Conservation (phyloP, 495 filamentous ascomycete species). For the Pseudoneurospora amorphoporcata region DNA sequence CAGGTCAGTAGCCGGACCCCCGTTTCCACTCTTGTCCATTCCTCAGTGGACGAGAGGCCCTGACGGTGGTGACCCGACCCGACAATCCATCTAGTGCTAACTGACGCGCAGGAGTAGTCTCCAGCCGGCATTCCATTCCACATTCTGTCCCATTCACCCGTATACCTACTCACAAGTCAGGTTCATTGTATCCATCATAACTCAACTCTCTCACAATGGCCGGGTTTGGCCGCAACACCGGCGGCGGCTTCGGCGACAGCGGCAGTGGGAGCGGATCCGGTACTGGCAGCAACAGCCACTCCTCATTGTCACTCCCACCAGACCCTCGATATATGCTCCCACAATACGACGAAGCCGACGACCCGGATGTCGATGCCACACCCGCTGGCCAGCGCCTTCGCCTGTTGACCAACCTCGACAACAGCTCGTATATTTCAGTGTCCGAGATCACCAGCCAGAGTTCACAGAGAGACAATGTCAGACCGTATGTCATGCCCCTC, state of each 20-base stretch:
- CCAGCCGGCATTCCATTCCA: background rate
- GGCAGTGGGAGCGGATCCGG: background rate
- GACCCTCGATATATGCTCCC: constrained; percentile 35
- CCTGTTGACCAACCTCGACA: constrained; percentile 29
- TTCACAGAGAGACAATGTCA: background rate
- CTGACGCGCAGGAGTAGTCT: background rate
- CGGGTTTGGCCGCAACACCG: background rate
- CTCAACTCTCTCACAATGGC: background rate
- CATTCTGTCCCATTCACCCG: background rate
- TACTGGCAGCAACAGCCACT: constrained; percentile 18
- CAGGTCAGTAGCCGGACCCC: background rate
- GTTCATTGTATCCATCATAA: background rate
- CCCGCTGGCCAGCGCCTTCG: constrained; percentile 29
- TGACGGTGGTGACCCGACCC: background rate
- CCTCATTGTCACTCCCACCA: constrained; percentile 29
- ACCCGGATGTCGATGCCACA: constrained; percentile 25
- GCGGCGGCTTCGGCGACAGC: background rate
- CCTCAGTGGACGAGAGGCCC: background rate
- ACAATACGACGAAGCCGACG: constrained; percentile 38
- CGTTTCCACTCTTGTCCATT: background rate
- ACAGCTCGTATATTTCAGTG: background rate
- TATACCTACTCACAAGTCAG: background rate
- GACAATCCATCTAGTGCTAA: background rate
- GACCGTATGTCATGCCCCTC: constrained; percentile 32
- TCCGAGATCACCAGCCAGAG: background rate